Evolutionary conservation across 768 basidiomycete species (phyloP), one percentile per base, ranked within the genome.

Genomic region (Amanita rubescens): DNA sequence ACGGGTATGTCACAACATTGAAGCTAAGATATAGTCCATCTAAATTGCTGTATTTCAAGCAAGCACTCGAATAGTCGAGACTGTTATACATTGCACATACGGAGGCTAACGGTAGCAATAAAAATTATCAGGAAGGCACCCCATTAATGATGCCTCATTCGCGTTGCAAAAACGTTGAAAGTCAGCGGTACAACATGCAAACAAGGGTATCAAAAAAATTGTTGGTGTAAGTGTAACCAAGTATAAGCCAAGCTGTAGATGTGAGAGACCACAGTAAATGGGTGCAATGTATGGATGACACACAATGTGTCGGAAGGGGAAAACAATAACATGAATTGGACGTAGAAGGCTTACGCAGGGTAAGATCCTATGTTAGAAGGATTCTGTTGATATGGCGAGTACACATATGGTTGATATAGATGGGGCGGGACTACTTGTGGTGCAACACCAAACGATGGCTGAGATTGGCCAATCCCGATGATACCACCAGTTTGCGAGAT

Each of bases 381-480:
- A 59, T 79, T 83, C 69, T 87, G 84, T 67, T 86, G 86, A 69
- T 90, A 90, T 65, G 86, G 74, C n/a, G 52, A 84, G 65, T 89
- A 89, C 86, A 90, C 84, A 73, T 90, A 90, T 54, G 82, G 77
- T 68, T 87, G 82, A 65, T 90, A 90, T 57, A 85, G 67, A 62
- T 87, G 85, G 57, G 79, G 74, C 54, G 84, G 77, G 9, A 84
- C 76, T 43, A 81, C 70, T 55, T 81, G 77, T 57, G 82, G 75
- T 19, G 76, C 64, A 71, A 84, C 75, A 50, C 74, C 76, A 66
- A 86, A 90, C 38, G 83, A 65, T n/a, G 78, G 71, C 59, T 85
- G 85, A 42, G 77, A 73, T 57, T 84, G 85, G 41, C 73, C 76
- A 79, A 87, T 83, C 54, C 79, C 78, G 54, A 87, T 72, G 58